These are phyloP conservation scores for Coemansia sp. DNA, from an alignment of 192 early-diverging fungal species.

Conservation along the genomic window DNA sequence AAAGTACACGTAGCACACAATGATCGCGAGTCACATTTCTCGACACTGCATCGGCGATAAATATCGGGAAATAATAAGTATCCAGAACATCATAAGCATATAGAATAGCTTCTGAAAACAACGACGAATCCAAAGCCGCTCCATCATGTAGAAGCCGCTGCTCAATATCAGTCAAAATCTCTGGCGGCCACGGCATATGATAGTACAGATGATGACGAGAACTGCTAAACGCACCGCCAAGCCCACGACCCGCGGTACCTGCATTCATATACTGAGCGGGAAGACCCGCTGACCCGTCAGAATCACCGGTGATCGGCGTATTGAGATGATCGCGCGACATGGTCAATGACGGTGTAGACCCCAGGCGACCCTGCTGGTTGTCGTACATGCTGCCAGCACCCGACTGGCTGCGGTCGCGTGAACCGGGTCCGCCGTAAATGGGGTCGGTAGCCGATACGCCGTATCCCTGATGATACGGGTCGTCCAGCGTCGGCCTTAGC, in stretches of 20 bases:
- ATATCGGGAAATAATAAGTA: slow-evolving; percentile 55
- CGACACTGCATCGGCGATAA: slow-evolving; percentile 46
- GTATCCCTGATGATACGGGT: slow-evolving; percentile 54
- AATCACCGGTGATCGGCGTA: slow-evolving; percentile 38
- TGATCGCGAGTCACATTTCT: slow-evolving; percentile 55
- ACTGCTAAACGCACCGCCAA: slow-evolving; percentile 27
- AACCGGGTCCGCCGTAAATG: slow-evolving; percentile 22
- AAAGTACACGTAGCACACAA: slow-evolving; percentile 44
- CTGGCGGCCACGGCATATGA: slow-evolving; percentile 56
- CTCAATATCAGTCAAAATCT: slow-evolving; percentile 54
- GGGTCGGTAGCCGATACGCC: slow-evolving; percentile 38
- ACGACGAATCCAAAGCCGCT: slow-evolving; percentile 36
- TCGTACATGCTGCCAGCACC: slow-evolving; percentile 32
- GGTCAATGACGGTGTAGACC: slow-evolving; percentile 41
- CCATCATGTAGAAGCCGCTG: slow-evolving; percentile 48
- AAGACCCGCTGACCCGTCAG: neutral
- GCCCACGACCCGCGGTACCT: slow-evolving; percentile 8
- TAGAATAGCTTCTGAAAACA: slow-evolving; percentile 48
- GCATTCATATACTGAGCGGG: slow-evolving; percentile 13
- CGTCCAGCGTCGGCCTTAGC: slow-evolving; percentile 28
- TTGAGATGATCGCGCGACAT: slow-evolving; percentile 45
- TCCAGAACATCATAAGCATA: slow-evolving; percentile 55
- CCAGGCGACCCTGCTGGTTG: slow-evolving; percentile 26
- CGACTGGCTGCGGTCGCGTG: slow-evolving; percentile 8
- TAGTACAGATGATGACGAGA: slow-evolving; percentile 44